Conservation (phyloP, 2,329 filamentous ascomycete genomes). For the Microascus cirrosus region DNA sequence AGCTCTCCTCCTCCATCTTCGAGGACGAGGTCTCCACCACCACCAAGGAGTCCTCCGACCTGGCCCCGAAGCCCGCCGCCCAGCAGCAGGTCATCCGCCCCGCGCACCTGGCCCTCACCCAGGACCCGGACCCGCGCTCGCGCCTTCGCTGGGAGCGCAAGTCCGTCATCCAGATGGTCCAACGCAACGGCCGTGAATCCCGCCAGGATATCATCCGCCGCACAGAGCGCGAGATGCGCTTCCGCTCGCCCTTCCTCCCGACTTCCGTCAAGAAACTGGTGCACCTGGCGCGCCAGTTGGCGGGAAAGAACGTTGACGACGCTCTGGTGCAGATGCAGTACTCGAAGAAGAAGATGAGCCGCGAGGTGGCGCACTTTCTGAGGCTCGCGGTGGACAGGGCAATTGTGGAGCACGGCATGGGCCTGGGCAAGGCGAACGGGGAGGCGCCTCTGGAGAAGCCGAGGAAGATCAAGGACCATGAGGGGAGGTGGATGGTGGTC, state of each 20-base stretch:
- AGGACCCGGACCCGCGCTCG: constrained; percentile 61
- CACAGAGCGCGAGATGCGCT: constrained; percentile 40
- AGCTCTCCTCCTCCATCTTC: constrained; percentile 47
- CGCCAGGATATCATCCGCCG: constrained; percentile 57
- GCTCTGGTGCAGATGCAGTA: constrained; percentile 92
- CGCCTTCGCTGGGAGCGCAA: constrained; percentile 71
- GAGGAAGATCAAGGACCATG: constrained; percentile 56
- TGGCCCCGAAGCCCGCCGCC: constrained; percentile 9
- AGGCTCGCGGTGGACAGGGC: constrained; percentile 74
- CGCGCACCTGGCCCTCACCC: constrained; percentile 8
- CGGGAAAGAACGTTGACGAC: constrained; percentile 87
- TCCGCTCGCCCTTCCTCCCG: constrained; percentile 62
- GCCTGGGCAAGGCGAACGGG: constrained; percentile 40
- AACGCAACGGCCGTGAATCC: constrained; percentile 45
- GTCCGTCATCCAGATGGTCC: constrained; percentile 69
- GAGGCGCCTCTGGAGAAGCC: constrained; percentile 20
- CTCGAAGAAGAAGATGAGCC: constrained; percentile 84
- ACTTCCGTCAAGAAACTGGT: constrained; percentile 89
- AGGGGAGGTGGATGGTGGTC: constrained; percentile 62
- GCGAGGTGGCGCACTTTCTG: constrained; percentile 68
- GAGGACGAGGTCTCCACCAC: constrained; percentile 39
- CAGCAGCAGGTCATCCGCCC: background rate
- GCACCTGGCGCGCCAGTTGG: constrained; percentile 76
- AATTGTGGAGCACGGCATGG: constrained; percentile 75
- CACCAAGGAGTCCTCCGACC: constrained; percentile 21